Evolutionary conservation across 305 asterid genomes (phyloP).

Genomic region (Petunia hybrid): DNA sequence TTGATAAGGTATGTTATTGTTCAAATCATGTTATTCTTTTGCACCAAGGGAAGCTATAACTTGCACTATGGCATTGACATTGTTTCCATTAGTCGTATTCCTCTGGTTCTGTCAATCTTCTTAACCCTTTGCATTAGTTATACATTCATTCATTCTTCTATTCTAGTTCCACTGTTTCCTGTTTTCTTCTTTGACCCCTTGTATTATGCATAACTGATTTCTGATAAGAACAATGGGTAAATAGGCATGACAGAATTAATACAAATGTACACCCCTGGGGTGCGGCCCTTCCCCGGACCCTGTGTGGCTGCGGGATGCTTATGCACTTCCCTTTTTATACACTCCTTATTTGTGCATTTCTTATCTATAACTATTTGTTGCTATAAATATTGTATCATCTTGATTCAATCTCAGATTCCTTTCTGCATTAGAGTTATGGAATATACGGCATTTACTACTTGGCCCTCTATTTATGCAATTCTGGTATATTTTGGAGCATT

Average conservation of each 20-base stretch:
- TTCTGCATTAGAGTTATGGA: background rate
- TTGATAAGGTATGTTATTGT: constrained; percentile 67
- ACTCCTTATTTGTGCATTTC: constrained; percentile 13
- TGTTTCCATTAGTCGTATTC: background rate
- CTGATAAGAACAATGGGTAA: background rate
- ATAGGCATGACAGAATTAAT: background rate
- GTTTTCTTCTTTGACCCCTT: constrained; percentile 1
- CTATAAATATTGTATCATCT: background rate
- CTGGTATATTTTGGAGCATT: background rate
- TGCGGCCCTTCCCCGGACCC: too few relatives aligned
- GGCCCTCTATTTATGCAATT: background rate
- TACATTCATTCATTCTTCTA: background rate
- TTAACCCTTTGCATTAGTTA: background rate
- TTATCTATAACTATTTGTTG: constrained; percentile 16
- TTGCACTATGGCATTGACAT: background rate
- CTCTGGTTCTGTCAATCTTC: background rate
- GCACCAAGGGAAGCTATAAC: background rate
- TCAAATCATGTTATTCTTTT: constrained; percentile 1
- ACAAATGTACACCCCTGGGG: background rate
- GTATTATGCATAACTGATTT: background rate
- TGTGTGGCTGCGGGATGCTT: too few relatives aligned
- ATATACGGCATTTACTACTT: background rate
- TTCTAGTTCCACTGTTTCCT: background rate
- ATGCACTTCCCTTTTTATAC: too few relatives aligned
- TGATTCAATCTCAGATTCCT: background rate